A percentile compares a stretch with the other conserved stretches of the same genome.
Conservation (phyloP, 148 eudicot species). For the Heliamphora exappendiculata region DNA sequence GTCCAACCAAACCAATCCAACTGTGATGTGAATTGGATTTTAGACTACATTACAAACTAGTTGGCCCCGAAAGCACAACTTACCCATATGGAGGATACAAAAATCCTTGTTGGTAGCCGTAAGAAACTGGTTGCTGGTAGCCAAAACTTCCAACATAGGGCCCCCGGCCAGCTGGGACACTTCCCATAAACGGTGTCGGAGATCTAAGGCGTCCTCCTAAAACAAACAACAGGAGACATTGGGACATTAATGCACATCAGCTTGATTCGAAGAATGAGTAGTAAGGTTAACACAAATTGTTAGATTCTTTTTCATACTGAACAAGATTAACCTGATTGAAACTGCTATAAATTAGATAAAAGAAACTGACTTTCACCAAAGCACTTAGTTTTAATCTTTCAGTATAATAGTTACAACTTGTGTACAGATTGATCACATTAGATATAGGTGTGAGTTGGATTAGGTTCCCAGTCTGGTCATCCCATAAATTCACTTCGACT, state of each 20-base stretch:
- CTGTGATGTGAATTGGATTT: neutral
- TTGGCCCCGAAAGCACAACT: neutral
- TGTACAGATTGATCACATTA: neutral
- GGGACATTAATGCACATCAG: neutral
- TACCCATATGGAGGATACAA: slow-evolving; percentile 77
- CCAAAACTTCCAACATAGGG: slow-evolving; percentile 59
- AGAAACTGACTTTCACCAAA: neutral
- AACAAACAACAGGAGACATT: slow-evolving; percentile 6
- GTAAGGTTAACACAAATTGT: neutral
- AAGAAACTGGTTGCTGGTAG: slow-evolving; percentile 75
- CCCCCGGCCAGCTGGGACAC: slow-evolving; percentile 39
- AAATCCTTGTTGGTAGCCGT: slow-evolving; percentile 74
- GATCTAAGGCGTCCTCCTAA: slow-evolving; percentile 63
- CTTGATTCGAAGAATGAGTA: neutral
- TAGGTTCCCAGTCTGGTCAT: neutral
- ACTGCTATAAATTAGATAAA: neutral
- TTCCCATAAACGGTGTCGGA: slow-evolving; percentile 54
- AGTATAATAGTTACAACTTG: neutral
- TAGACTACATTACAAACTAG: neutral
- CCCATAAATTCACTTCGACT: neutral
- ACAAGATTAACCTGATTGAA: neutral
- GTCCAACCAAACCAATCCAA: neutral
- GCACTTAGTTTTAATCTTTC: neutral
- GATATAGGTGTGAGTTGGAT: neutral
- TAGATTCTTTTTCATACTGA: neutral